A percentile compares a stretch with the other conserved stretches of the same genome.
Conservation (phyloP, 495 filamentous ascomycete species). For the Lasiosphaeria ovina region DNA sequence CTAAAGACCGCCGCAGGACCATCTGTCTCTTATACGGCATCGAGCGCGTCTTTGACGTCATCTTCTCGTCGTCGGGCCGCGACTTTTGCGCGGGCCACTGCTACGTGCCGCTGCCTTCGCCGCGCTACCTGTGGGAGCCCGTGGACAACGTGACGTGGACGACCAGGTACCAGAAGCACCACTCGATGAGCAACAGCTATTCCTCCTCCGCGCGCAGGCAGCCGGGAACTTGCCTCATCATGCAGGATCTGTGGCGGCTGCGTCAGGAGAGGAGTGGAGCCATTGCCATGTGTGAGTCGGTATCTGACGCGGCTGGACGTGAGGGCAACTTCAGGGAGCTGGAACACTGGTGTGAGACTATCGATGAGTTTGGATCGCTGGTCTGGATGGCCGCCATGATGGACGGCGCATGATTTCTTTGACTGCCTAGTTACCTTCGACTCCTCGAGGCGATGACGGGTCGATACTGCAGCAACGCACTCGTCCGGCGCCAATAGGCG, state of each 20-base stretch:
- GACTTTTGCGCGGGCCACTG: constrained; percentile 1
- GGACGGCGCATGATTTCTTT: not conserved
- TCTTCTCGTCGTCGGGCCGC: not conserved
- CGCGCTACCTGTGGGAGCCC: constrained; percentile 3
- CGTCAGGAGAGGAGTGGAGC: not conserved
- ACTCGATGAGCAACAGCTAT: not conserved
- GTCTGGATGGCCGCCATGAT: constrained; percentile 12
- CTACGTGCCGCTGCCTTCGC: constrained; percentile 1
- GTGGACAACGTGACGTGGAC: constrained; percentile 5
- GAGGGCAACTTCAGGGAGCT: not conserved
- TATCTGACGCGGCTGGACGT: not conserved
- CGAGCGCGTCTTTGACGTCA: constrained; percentile 11
- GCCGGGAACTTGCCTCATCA: not conserved
- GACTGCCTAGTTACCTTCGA: too few relatives aligned
- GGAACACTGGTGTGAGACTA: constrained; percentile 7
- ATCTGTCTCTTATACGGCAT: constrained; percentile 6
- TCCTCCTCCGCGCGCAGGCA: not conserved
- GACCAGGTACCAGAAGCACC: not conserved
- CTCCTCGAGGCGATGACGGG: too few relatives aligned
- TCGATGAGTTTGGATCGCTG: constrained; percentile 11
- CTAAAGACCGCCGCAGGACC: not conserved
- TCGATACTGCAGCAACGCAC: too few relatives aligned
- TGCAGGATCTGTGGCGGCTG: not conserved
- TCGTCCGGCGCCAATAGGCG: too few relatives aligned
- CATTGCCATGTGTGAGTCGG: not conserved